Percentiles rank a stretch among this genome's conserved stretches.
These are phyloP conservation scores for Metrosideros polymorpha DNA, from an alignment of 441 rosid species.

Conservation along the genomic window DNA sequence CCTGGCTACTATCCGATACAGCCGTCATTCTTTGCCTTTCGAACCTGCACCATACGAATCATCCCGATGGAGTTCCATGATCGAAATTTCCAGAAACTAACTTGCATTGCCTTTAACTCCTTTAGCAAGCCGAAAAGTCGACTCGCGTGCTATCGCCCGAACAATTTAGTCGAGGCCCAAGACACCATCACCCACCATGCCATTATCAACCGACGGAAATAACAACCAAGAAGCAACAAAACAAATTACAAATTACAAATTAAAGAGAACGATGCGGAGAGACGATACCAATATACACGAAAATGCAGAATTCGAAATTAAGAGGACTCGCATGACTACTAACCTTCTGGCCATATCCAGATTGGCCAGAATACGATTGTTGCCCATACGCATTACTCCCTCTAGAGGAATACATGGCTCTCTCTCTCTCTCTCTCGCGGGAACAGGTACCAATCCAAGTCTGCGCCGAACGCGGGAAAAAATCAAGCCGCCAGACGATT, in stretches of 20 bases:
- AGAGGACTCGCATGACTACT: conserved; percentile 25
- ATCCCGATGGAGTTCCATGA: not conserved
- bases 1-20: not conserved
- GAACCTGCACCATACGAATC: not conserved
- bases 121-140: not conserved
- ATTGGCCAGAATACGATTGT: conserved; percentile 59
- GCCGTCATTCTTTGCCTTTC: not conserved
- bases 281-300: not conserved
- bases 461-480: not conserved
- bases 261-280: not conserved
- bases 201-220: not conserved
- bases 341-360: conserved; percentile 77
- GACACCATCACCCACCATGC: not conserved
- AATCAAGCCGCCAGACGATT: not conserved
- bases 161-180: not conserved
- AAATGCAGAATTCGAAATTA: not conserved
- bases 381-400: conserved; percentile 74
- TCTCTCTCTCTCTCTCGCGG: not conserved
- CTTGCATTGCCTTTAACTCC: not conserved
- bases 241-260: not conserved
- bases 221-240: not conserved
- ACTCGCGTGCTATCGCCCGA: not conserved
- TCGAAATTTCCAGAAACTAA: not conserved
- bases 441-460: not conserved
- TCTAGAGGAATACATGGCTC: conserved; percentile 85